Evolutionary conservation across 2,329 filamentous ascomycete genomes (phyloP).

Genomic region (Alternaria metachromatica): DNA sequence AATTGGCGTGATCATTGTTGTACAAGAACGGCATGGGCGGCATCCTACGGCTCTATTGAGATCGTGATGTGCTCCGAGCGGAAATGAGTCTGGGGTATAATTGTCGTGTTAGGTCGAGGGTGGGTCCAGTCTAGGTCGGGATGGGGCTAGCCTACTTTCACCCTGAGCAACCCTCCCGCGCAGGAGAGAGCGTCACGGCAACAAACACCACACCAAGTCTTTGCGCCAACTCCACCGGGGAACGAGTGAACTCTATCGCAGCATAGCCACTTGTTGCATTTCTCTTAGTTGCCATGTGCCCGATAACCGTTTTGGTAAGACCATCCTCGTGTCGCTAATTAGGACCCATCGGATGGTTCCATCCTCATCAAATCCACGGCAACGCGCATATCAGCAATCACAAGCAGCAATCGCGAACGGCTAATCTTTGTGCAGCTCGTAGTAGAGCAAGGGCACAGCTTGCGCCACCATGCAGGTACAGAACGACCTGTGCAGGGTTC

Average conservation of each 20-base stretch:
- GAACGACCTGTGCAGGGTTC: slow-evolving; percentile 15
- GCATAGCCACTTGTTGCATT: neutral
- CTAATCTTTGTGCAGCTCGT: slow-evolving; percentile 24
- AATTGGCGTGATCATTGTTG: slow-evolving; percentile 32
- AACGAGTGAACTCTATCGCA: neutral
- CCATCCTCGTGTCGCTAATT: slow-evolving; percentile 2
- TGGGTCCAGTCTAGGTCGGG: neutral
- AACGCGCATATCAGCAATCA: slow-evolving; percentile 15
- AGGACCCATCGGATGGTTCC: neutral
- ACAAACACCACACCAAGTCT: slow-evolving; percentile 8
- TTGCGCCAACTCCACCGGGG: slow-evolving; percentile 2
- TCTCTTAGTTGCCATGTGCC: neutral
- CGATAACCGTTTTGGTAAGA: neutral
- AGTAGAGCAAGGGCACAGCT: slow-evolving; percentile 22
- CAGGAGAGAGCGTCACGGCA: slow-evolving; percentile 15
- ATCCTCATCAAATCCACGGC: slow-evolving; percentile 6
- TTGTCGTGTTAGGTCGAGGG: slow-evolving; percentile 9
- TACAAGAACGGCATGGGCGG: slow-evolving; percentile 35
- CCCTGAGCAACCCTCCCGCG: slow-evolving; percentile 11
- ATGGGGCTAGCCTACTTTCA: slow-evolving; percentile 6
- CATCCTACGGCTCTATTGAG: slow-evolving; percentile 27
- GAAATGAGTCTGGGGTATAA: slow-evolving; percentile 44
- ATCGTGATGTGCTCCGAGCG: slow-evolving; percentile 33
- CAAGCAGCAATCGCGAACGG: slow-evolving; percentile 19
- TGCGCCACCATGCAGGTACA: slow-evolving; percentile 32